Conservation (phyloP, 2,329 filamentous ascomycete species). For the Sarocladium oryzae region DNA sequence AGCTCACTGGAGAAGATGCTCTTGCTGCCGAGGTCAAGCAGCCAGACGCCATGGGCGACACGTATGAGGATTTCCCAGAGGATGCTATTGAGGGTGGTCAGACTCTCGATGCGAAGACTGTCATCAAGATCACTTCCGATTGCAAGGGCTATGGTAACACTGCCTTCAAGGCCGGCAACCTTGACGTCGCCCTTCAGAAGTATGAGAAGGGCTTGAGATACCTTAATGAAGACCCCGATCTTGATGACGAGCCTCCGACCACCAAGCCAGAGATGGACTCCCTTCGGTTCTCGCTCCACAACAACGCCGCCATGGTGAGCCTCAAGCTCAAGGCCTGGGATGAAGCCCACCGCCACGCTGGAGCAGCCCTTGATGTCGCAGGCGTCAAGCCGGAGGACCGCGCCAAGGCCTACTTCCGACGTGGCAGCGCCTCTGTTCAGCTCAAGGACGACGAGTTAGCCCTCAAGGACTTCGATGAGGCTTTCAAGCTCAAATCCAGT, state of each 20-base stretch:
- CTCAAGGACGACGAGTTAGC: constrained; percentile 82
- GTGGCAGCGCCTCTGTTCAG: constrained; percentile 66
- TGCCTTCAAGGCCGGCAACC: constrained; percentile 77
- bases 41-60: constrained; percentile 77
- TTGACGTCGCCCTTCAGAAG: constrained; percentile 70
- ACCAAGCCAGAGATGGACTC: constrained; percentile 60
- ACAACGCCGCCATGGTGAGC: constrained; percentile 79
- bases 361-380: constrained; percentile 62
- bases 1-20: constrained; percentile 68
- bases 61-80: constrained; percentile 93
- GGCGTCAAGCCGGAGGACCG: constrained; percentile 68
- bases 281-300: constrained; percentile 80
- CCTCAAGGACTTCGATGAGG: constrained; percentile 67
- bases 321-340: constrained; percentile 70
- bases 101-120: constrained; percentile 54
- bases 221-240: constrained; percentile 74
- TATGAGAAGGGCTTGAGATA: constrained; percentile 93
- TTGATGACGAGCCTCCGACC: constrained; percentile 63
- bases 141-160: constrained; percentile 91
- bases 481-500: constrained; percentile 64
- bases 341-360: constrained; percentile 64
- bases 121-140: constrained; percentile 72
- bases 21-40: constrained; percentile 59
- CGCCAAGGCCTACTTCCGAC: constrained; percentile 84
- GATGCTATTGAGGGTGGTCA: constrained; percentile 57